These are phyloP conservation scores for Aspergillus brunneoviolaceus DNA, from an alignment of 2,329 filamentous ascomycete species.

Conservation along the genomic window DNA sequence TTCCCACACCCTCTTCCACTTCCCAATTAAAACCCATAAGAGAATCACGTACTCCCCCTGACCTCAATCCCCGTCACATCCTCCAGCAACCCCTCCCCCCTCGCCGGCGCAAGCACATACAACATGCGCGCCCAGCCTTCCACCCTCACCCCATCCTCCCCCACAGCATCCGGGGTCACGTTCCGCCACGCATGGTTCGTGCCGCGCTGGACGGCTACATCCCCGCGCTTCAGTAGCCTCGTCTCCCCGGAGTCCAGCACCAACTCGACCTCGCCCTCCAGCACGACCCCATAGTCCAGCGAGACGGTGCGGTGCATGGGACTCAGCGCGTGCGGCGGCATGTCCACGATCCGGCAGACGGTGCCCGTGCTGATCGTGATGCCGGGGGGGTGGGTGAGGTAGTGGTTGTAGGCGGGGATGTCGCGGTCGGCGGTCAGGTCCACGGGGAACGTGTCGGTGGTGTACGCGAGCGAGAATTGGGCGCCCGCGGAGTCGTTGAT, in stretches of 20 bases:
- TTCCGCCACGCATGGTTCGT: constrained; percentile 44
- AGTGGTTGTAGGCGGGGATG: constrained; percentile 46
- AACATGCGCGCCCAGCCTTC: constrained; percentile 29
- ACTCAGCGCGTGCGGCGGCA: constrained; percentile 41
- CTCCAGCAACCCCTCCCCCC: constrained; percentile 27
- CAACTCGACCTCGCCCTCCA: constrained; percentile 53
- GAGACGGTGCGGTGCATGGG: constrained; percentile 54
- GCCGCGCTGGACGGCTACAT: constrained; percentile 53
- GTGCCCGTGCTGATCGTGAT: constrained; percentile 51
- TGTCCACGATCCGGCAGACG: constrained; percentile 42
- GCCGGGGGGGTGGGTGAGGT: constrained; percentile 49
- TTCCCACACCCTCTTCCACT: no score
- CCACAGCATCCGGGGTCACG: constrained; percentile 21
- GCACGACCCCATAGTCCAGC: constrained; percentile 53
- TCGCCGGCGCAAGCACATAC: constrained; percentile 26
- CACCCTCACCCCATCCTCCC: constrained; percentile 12
- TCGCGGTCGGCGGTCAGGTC: constrained; percentile 49
- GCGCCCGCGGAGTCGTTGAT: constrained; percentile 47
- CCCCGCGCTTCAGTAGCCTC: constrained; percentile 48
- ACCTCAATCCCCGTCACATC: constrained; percentile 15
- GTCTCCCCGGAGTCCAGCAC: constrained; percentile 51
- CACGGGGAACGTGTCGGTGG: constrained; percentile 50
- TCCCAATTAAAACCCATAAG: no score
- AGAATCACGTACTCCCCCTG: constrained; percentile 17
- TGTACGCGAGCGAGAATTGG: constrained; percentile 52